Percentiles rank a stretch among this genome's conserved stretches.
Evolutionary conservation across 176 grass and related monocot species (phyloP).

Genomic region (Carex cristatella): DNA sequence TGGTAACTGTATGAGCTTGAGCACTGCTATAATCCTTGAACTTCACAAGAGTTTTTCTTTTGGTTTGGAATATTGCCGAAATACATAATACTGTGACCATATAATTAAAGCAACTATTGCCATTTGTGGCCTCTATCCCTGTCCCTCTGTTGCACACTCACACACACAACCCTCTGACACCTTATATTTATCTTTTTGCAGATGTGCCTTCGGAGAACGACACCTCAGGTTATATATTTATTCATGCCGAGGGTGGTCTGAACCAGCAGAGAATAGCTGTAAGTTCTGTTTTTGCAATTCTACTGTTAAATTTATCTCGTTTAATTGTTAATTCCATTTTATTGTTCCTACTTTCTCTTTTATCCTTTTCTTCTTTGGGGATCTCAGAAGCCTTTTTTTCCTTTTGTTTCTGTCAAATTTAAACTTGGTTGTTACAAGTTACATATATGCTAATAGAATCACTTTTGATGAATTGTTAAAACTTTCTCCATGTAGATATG

Average conservation of each 20-base stretch:
- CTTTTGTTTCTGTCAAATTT: not conserved
- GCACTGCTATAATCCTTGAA: not conserved
- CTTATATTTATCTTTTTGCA: slow-evolving; percentile 27
- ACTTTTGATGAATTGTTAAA: not conserved
- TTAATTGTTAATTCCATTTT: not conserved
- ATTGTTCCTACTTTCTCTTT: not conserved
- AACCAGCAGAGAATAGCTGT: slow-evolving; percentile 97
- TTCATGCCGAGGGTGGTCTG: slow-evolving; percentile 94
- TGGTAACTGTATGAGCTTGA: not conserved
- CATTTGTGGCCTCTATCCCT: not conserved
- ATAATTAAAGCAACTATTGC: not conserved
- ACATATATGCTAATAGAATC: not conserved
- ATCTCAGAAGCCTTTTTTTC: not conserved
- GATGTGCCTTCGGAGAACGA: slow-evolving; percentile 71
- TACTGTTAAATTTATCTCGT: not conserved
- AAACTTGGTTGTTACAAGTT: not conserved
- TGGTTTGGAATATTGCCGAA: not conserved
- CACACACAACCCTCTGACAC: not conserved
- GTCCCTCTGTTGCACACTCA: not conserved
- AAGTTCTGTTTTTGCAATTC: slow-evolving; percentile 31
- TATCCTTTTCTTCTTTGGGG: not conserved
- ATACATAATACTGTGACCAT: not conserved
- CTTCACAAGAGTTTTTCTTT: not conserved
- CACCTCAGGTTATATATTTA: slow-evolving; percentile 91
- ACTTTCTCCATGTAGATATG: slow-evolving; percentile 60